Conservation (phyloP, 768 basidiomycete genomes). For the Solioccasus polychromus region DNA sequence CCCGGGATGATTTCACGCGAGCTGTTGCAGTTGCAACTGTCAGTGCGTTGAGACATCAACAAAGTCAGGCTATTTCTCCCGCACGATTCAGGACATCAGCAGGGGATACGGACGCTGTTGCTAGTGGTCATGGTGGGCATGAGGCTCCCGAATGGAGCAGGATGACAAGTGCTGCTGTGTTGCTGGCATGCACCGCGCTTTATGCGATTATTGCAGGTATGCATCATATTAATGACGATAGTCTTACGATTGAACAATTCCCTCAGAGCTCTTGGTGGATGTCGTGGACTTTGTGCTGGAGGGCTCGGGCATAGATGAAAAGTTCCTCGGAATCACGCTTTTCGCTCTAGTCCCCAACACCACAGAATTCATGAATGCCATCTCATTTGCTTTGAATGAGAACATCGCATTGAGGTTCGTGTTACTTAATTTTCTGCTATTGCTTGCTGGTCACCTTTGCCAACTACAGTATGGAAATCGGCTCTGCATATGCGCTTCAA, state of each 20-base stretch:
- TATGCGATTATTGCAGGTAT: conserved; percentile 95
- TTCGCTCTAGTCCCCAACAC: conserved; percentile 98
- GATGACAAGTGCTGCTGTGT: conserved; percentile 81
- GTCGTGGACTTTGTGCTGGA: conserved; percentile 92
- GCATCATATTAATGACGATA: conserved; percentile 23
- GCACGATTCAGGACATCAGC: conserved; percentile 43
- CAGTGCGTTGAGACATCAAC: conserved; percentile 81
- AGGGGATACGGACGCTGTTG: conserved; percentile 41
- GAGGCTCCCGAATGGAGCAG: conserved; percentile 98
- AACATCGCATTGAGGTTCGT: conserved; percentile 92
- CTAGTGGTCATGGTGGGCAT: conserved; percentile 73
- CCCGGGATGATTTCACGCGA: conserved; percentile 86
- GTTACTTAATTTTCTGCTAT: neutral
- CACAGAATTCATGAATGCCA: conserved; percentile 99
- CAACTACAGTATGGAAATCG: conserved; percentile 89
- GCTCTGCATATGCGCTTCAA: conserved; percentile 97
- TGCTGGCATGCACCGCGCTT: conserved; percentile 84
- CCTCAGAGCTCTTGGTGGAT: conserved; percentile 84
- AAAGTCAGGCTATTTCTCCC: conserved; percentile 49
- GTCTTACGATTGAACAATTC: conserved; percentile 2
- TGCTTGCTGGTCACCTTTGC: conserved; percentile 1
- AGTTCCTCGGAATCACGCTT: conserved; percentile 93
- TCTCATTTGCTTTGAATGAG: conserved; percentile 94
- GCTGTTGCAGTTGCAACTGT: conserved; percentile 95
- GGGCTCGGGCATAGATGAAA: conserved; percentile 92